Percentiles rank a stretch among this genome's conserved stretches.
phyloP scores from a whole-genome alignment of 768 basidiomycete species.

The Boletus vermiculosoides region DNA sequence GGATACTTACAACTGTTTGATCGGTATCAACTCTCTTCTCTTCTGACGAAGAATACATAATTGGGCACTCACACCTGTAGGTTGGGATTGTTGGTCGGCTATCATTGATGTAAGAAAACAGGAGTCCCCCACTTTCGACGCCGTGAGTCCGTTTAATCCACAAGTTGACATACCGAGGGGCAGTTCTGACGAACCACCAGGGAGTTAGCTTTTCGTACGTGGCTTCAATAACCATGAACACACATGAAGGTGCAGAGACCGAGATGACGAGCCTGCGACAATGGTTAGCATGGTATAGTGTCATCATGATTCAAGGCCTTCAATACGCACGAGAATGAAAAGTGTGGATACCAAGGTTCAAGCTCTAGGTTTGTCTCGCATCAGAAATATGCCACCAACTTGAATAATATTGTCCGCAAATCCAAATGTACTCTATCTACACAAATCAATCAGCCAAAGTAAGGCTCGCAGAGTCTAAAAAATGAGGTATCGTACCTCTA shows the following conservation, averaged over 20 bases:
- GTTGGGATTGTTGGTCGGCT: too few species aligned
- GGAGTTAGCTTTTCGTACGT: too few species aligned
- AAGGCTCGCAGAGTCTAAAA: neutral
- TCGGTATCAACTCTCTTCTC: too few species aligned
- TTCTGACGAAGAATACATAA: too few species aligned
- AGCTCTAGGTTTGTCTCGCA: neutral
- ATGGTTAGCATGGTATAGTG: neutral
- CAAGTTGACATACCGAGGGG: too few species aligned
- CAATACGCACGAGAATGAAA: neutral
- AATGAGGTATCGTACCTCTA: neutral
- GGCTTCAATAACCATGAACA: too few species aligned
- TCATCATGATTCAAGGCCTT: neutral
- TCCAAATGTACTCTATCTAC: constrained; percentile 10
- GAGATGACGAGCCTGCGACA: constrained; percentile 1
- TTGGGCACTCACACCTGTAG: too few species aligned
- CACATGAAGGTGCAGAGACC: neutral
- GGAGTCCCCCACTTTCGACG: too few species aligned
- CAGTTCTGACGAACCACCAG: too few species aligned
- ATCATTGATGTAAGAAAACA: too few species aligned
- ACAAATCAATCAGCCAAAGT: neutral
- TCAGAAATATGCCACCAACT: neutral
- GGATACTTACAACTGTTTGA: too few species aligned
- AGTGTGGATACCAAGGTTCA: neutral
- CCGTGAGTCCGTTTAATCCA: too few species aligned
- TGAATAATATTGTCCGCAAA: neutral